phyloP scores from a whole-genome alignment of 2,329 filamentous ascomycete species.

The Zymoseptoria tritici region DNA sequence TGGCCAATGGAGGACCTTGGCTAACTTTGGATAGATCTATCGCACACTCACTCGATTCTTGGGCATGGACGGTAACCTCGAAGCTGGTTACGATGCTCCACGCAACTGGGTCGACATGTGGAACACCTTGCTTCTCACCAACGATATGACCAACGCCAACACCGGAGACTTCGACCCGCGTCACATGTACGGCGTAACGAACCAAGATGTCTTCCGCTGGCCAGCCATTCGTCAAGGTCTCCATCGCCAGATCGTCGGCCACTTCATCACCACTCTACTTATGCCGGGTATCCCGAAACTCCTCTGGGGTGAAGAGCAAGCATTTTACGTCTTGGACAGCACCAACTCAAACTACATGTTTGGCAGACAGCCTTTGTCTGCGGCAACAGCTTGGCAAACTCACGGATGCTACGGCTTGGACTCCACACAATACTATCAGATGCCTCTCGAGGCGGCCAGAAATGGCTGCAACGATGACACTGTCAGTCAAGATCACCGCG shows the following conservation, averaged over 20 bases:
- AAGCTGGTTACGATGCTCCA: slow-evolving; percentile 46
- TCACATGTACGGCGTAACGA: slow-evolving; percentile 55
- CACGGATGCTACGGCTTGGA: slow-evolving; percentile 54
- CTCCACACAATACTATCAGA: slow-evolving; percentile 49
- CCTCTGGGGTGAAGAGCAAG: slow-evolving; percentile 58
- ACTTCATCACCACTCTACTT: slow-evolving; percentile 51
- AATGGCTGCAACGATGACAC: slow-evolving; percentile 49
- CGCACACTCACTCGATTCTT: slow-evolving; percentile 51
- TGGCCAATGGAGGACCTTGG: too few relatives aligned
- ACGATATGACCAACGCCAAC: slow-evolving; percentile 52
- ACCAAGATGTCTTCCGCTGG: slow-evolving; percentile 59
- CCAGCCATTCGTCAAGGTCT: slow-evolving; percentile 50
- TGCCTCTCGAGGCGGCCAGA: slow-evolving; percentile 46
- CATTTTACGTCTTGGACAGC: slow-evolving; percentile 54
- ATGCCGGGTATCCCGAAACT: slow-evolving; percentile 53
- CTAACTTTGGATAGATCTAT: slow-evolving; percentile 33
- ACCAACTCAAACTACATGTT: slow-evolving; percentile 58
- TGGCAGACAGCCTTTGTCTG: slow-evolving; percentile 55
- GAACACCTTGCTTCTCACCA: slow-evolving; percentile 50
- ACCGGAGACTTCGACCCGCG: slow-evolving; percentile 54
- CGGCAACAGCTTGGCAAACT: slow-evolving; percentile 52
- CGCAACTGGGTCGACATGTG: slow-evolving; percentile 47
- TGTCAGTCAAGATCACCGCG: slow-evolving; percentile 52
- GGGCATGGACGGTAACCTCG: slow-evolving; percentile 49
- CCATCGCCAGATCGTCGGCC: slow-evolving; percentile 47